phyloP scores from a whole-genome alignment of 495 filamentous ascomycete genomes.

The Cercophora sp. region DNA sequence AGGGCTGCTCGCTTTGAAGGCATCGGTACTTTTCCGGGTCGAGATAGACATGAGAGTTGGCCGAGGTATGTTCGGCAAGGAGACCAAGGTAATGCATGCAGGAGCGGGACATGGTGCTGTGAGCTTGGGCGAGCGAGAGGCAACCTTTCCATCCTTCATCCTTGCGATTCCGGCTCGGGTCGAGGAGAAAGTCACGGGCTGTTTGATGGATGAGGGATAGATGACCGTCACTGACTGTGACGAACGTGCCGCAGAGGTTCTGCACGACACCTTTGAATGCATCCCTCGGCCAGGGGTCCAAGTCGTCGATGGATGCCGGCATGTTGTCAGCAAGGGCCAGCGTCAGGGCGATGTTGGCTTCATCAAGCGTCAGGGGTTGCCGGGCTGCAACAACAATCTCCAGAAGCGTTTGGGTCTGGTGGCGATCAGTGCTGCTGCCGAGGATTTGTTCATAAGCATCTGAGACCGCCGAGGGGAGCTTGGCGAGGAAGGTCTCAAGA shows the following conservation, averaged over 20 bases:
- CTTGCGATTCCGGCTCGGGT: conserved; percentile 1
- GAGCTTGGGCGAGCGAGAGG: conserved; percentile 10
- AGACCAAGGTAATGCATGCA: conserved; percentile 19
- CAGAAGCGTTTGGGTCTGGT: conserved; percentile 21
- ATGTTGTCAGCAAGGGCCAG: conserved; percentile 4
- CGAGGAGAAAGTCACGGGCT: conserved; percentile 37
- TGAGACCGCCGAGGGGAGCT: conserved; percentile 26
- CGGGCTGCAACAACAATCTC: conserved; percentile 25
- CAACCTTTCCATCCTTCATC: conserved; percentile 14
- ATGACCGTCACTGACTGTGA: conserved; percentile 30
- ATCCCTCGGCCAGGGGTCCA: conserved; percentile 8
- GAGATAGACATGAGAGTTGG: neutral
- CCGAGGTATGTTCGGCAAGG: neutral
- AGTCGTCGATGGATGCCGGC: neutral
- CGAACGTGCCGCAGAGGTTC: conserved; percentile 37
- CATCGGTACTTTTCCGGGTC: neutral
- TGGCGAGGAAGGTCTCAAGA: conserved; percentile 22
- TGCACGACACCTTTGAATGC: conserved; percentile 22
- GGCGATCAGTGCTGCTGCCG: neutral
- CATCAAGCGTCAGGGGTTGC: conserved; percentile 25
- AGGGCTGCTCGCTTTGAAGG: conserved; percentile 1
- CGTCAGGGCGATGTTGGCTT: conserved; percentile 21
- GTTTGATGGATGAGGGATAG: conserved; percentile 43
- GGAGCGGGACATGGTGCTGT: conserved; percentile 12
- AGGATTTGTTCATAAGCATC: conserved; percentile 36